Percentiles rank a stretch among this genome's conserved stretches.
Evolutionary conservation across 2,329 filamentous ascomycete species (phyloP).

Genomic region (Zymoseptoria crescenta): DNA sequence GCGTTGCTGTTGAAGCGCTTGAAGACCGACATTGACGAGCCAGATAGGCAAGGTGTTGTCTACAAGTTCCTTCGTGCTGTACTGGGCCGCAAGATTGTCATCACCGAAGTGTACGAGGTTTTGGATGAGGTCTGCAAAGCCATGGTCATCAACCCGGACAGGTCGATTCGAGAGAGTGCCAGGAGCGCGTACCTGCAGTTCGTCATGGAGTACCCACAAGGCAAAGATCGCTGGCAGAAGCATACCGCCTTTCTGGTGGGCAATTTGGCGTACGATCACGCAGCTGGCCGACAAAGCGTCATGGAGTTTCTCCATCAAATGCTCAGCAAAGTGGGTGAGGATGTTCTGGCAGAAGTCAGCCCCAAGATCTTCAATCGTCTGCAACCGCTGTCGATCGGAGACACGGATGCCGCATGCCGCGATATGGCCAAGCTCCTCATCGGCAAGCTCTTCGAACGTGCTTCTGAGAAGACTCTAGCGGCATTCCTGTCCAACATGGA

Average conservation of each 20-base stretch:
- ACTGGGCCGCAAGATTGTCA: constrained; percentile 75
- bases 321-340: constrained; percentile 74
- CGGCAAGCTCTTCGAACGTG: constrained; percentile 70
- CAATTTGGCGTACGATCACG: constrained; percentile 83
- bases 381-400: constrained; percentile 77
- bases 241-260: constrained; percentile 82
- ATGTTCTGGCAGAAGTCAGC: constrained; percentile 74
- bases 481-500: constrained; percentile 65
- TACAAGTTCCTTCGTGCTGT: constrained; percentile 91
- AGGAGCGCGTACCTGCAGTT: constrained; percentile 91
- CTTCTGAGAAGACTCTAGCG: constrained; percentile 63
- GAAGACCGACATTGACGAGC: constrained; percentile 83
- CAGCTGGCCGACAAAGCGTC: constrained; percentile 81
- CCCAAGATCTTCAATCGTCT: constrained; percentile 78
- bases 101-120: constrained; percentile 81
- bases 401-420: constrained; percentile 78
- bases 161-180: constrained; percentile 77
- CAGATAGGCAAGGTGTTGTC: constrained; percentile 81
- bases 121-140: constrained; percentile 81
- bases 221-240: constrained; percentile 78
- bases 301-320: constrained; percentile 86
- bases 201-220: constrained; percentile 87
- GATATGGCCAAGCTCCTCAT: constrained; percentile 73
- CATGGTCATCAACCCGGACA: constrained; percentile 94
- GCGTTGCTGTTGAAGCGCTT: constrained; percentile 75